Evolutionary conservation across 352 stramenopile species (phyloP), one percentile per base, ranked within the genome.

Genomic region (Blastocystis sp.): DNA sequence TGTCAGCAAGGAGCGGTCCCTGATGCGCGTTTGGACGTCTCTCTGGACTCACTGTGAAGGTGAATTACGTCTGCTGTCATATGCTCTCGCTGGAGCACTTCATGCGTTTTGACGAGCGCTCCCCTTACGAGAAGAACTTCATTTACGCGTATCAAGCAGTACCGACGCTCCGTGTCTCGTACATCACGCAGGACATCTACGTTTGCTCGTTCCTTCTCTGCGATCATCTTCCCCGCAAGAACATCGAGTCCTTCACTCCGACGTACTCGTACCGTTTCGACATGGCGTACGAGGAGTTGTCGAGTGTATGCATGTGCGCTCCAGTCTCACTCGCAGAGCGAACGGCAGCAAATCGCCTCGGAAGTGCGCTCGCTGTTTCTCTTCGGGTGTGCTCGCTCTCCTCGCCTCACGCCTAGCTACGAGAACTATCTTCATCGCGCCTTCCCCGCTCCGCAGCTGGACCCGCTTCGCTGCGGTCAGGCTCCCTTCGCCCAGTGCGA

Each of bases 191-290:
- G 35, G 55, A 85, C 45, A 2, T 85, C 2, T 59, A 41, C 31
- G 61, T 41, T 67, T 85, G 74, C 59, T 70, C 74, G 19, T 35
- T 85, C 31, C 45, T 70, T n/a, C 29, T 85, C 21, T 85, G 74
- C 50, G 74, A 85, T 29, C 55, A 69, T 6, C 66, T 85, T 24
- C 66, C 74, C 10, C 26, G 66, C 35, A 55, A 85, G 24, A 70
- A 50, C n/a, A 55, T 85, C 26, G 24, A 26, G 21, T 37, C 51
- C 24, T 85, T 67, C 55, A 69, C 51, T 24, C 74, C 74, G 26
- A 51, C 31, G 12, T 31, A 26, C 13, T 69, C 45, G 37, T 85
- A 69, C 45, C 74, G 74, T 35, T 85, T 45, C 60, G 33, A 61
- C n/a, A 55, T 69, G 13, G 29, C 74, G 2, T 85, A 67, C 26